phyloP scores from a whole-genome alignment of 495 filamentous ascomycete genomes.

The Daldinia childiae region DNA sequence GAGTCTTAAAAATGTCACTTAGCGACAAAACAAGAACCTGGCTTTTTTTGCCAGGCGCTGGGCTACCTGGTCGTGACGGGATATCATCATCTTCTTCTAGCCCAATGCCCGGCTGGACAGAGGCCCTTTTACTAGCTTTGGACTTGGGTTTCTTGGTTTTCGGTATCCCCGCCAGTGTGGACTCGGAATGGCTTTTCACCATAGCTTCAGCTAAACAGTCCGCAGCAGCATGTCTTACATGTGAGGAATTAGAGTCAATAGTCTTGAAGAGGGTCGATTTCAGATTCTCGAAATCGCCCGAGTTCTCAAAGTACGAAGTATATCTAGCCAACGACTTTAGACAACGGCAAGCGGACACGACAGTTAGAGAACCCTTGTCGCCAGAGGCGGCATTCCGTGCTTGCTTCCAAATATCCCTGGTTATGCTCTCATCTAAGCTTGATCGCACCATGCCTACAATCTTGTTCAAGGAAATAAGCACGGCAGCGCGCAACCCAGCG shows the following conservation, averaged over 20 bases:
- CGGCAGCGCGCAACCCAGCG: constrained; percentile 81
- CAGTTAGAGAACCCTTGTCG: constrained; percentile 85
- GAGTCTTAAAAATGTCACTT: constrained; percentile 78
- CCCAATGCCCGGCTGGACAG: constrained; percentile 57
- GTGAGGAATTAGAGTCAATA: constrained; percentile 77
- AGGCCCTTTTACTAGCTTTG: constrained; percentile 73
- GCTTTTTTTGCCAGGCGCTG: constrained; percentile 72
- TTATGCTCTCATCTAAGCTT: constrained; percentile 84
- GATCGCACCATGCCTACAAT: constrained; percentile 73
- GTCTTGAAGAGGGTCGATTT: constrained; percentile 82
- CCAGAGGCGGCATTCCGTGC: constrained; percentile 76
- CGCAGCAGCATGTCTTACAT: constrained; percentile 85
- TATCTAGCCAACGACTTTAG: constrained; percentile 74
- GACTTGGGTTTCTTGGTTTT: constrained; percentile 80
- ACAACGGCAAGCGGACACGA: constrained; percentile 82
- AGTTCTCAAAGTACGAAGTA: constrained; percentile 86
- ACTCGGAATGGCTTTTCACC: constrained; percentile 80
- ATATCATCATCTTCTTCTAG: constrained; percentile 80
- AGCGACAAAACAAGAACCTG: constrained; percentile 78
- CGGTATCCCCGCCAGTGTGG: constrained; percentile 63
- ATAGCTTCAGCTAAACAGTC: constrained; percentile 81
- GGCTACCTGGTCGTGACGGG: constrained; percentile 77
- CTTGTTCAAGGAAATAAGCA: constrained; percentile 83
- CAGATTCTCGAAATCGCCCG: constrained; percentile 89
- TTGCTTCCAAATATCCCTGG: constrained; percentile 93